Evolutionary conservation across 2,329 filamentous ascomycete species (phyloP).

Genomic region (Aureobasidium lini): DNA sequence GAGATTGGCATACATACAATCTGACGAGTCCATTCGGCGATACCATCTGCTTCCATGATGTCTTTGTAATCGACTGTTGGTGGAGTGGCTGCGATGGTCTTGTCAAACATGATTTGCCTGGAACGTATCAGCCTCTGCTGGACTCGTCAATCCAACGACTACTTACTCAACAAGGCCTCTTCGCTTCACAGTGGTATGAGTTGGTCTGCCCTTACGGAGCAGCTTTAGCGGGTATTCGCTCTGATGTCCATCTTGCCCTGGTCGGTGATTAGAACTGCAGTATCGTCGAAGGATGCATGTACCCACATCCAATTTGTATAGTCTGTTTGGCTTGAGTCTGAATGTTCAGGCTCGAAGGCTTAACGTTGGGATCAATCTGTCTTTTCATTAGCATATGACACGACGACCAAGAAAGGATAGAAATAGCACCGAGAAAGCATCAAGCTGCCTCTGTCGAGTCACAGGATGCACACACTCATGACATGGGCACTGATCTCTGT

Average conservation of each 20-base stretch:
- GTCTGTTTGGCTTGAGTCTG: neutral
- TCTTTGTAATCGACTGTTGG: constrained; percentile 9
- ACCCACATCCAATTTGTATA: constrained; percentile 14
- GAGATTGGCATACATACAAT: neutral
- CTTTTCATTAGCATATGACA: neutral
- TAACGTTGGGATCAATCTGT: constrained; percentile 8
- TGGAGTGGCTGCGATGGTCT: neutral
- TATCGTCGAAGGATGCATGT: neutral
- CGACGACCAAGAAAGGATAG: neutral
- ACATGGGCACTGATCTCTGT: constrained; percentile 17
- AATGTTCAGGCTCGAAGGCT: neutral
- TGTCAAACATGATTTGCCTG: constrained; percentile 9
- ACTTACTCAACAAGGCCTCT: constrained; percentile 15
- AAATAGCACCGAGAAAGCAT: constrained; percentile 10
- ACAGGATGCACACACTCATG: constrained; percentile 16
- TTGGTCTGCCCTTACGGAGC: constrained; percentile 13
- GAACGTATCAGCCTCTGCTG: neutral
- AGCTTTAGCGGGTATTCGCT: constrained; percentile 15
- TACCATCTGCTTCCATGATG: constrained; percentile 8
- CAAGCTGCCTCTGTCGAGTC: constrained; percentile 16
- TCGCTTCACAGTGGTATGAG: constrained; percentile 4
- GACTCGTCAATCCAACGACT: neutral
- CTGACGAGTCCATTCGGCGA: constrained; percentile 12
- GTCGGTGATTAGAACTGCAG: neutral
- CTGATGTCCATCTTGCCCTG: constrained; percentile 16